These are phyloP conservation scores for Spencermartinsiella ligniputridi DNA, from an alignment of 1,139 yeast genomes.

Conservation along the genomic window DNA sequence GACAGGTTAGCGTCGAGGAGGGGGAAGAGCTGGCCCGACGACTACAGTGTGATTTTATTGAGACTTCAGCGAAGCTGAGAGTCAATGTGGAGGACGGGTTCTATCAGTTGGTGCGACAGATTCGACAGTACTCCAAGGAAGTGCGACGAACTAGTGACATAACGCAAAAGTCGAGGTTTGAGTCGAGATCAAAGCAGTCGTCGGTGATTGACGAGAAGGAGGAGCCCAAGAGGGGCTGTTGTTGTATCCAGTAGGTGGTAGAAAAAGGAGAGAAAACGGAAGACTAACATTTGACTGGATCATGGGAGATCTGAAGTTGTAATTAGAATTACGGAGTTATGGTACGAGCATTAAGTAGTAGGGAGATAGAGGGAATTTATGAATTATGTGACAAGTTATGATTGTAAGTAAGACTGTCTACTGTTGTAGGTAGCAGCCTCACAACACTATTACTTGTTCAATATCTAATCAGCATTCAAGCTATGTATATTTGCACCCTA, in stretches of 20 bases:
- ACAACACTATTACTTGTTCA: too few relatives aligned
- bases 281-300: not conserved
- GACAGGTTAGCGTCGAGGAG: conserved; percentile 75
- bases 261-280: too few relatives aligned
- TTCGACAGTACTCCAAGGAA: conserved; percentile 41
- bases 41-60: conserved; percentile 75
- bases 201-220: not conserved
- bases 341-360: too few relatives aligned
- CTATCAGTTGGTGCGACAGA: conserved; percentile 64
- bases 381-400: too few relatives aligned
- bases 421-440: too few relatives aligned
- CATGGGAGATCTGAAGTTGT: not conserved
- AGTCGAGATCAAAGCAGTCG: not conserved
- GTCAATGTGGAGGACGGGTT: conserved; percentile 94
- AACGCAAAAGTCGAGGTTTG: not conserved
- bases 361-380: too few relatives aligned
- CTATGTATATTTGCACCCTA: too few relatives aligned
- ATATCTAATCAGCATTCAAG: too few relatives aligned
- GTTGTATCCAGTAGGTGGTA: conserved; percentile 1
- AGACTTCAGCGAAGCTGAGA: conserved; percentile 90
- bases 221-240: not conserved
- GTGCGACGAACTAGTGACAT: not conserved
- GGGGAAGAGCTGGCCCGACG: conserved; percentile 70
- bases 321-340: not conserved
- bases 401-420: too few relatives aligned